phyloP scores from a whole-genome alignment of 495 filamentous ascomycete genomes.

The Parathielavia hyrcaniae region DNA sequence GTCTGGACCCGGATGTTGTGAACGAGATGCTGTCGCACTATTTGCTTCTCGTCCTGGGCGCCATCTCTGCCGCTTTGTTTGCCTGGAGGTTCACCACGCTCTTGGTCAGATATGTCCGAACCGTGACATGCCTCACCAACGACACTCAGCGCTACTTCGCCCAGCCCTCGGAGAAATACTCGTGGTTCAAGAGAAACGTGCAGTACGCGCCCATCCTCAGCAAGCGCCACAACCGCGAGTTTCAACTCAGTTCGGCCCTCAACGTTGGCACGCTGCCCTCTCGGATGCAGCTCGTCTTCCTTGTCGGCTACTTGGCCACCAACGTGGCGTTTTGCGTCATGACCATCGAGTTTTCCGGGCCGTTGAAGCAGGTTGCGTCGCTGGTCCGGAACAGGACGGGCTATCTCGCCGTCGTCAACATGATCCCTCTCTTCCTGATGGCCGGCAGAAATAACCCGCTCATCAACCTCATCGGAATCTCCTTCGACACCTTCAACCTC shows the following conservation, averaged over 20 bases:
- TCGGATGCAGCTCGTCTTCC: conserved; percentile 71
- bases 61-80: conserved; percentile 37
- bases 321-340: conserved; percentile 76
- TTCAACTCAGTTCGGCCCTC: conserved; percentile 78
- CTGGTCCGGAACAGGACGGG: conserved; percentile 69
- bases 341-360: conserved; percentile 59
- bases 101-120: conserved; percentile 64
- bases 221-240: conserved; percentile 81
- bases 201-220: conserved; percentile 74
- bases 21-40: conserved; percentile 45
- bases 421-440: conserved; percentile 56
- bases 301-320: conserved; percentile 62
- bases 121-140: conserved; percentile 61
- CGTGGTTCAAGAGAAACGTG: conserved; percentile 71
- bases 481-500: conserved; percentile 73
- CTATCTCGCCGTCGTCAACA: conserved; percentile 69
- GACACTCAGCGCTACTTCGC: conserved; percentile 57
- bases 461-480: conserved; percentile 54
- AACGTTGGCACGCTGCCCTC: conserved; percentile 87
- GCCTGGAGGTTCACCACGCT: conserved; percentile 47
- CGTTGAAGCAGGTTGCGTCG: conserved; percentile 32
- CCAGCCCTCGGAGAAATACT: conserved; percentile 45
- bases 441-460: conserved; percentile 58
- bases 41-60: conserved; percentile 43
- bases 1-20: conserved; percentile 29